Base-by-base conservation (phyloP, 768 basidiomycete species). In the Tricholoma flavovirens region DNA sequence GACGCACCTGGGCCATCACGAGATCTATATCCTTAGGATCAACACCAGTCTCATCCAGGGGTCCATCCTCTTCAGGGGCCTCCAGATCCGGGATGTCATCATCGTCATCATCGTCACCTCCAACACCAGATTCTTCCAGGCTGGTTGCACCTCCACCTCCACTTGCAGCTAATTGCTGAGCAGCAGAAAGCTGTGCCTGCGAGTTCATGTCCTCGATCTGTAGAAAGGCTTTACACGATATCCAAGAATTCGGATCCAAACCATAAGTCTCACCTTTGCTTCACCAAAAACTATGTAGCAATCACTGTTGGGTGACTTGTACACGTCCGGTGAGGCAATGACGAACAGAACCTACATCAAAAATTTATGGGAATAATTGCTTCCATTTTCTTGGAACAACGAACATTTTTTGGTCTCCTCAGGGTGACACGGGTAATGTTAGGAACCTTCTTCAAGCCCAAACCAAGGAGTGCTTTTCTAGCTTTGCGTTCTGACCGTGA, bases 201-300 rank as follows among this genome's bases (percentile, higher is more conserved):
- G 85, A 79, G 74, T 87, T 91, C 83, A 90, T 87, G 66, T 93
- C 91, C 75, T 94, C 92, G 62, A 91, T 86, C 88, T 90, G 42
- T 5, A 21, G 26, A 21, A 36, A 17, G 14, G 17, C 12, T 46
- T 29, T 26, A 26, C 38, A n/a, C 45, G 29, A n/a, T 21, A 38
- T 49, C 10, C 3, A 1, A 38, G 8, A 21, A 24, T 21, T 3
- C 21, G 26, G 48, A 33, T 36, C 46, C 7, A 32, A 19, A 14
- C 12, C 30, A 56, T 19, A 22, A 22, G 14, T 19, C 38, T n/a
- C 48, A 88, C 88, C 84, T 93, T 93, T 54, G 91, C 95, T 79
- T 98, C 97, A 61, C 97, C 97, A 66, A 98, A 99, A 60, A 99
- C 94, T 69, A 99, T 93, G 81, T 99, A 98, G 74, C 90, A 93